Conservation (phyloP, 345 rosid genomes). For the Eucalyptus sp. region DNA sequence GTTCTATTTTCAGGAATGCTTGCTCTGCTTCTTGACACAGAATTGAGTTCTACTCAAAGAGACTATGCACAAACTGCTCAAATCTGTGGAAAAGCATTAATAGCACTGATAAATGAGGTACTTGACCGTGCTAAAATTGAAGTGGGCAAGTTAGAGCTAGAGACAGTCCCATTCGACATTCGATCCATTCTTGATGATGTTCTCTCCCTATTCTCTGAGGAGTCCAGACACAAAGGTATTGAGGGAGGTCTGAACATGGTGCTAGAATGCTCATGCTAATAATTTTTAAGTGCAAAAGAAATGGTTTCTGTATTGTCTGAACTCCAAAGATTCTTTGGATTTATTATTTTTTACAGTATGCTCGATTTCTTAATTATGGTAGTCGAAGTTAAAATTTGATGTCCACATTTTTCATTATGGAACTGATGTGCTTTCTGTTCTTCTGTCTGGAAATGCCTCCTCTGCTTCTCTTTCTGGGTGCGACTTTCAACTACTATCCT, state of each 20-base stretch:
- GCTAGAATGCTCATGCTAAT: neutral
- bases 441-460: neutral
- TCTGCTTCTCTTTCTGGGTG: neutral
- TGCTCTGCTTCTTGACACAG: slow-evolving; percentile 84
- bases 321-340: neutral
- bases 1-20: slow-evolving; percentile 62
- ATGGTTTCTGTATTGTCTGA: neutral
- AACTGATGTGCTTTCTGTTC: neutral
- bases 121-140: slow-evolving; percentile 98
- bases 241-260: slow-evolving; percentile 38
- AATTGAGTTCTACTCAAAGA: slow-evolving; percentile 79
- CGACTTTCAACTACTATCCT: neutral
- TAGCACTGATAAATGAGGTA: slow-evolving; percentile 86
- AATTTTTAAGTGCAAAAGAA: neutral
- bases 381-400: neutral
- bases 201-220: slow-evolving; percentile 90
- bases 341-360: neutral
- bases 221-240: slow-evolving; percentile 75
- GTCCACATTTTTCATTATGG: neutral
- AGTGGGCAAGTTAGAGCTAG: slow-evolving; percentile 88
- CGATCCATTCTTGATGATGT: slow-evolving; percentile 92
- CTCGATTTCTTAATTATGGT: neutral
- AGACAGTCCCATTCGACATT: slow-evolving; percentile 71
- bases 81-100: slow-evolving; percentile 90
- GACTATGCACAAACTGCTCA: slow-evolving; percentile 97